A percentile compares a stretch with the other conserved stretches of the same genome.
phyloP scores from a whole-genome alignment of 768 basidiomycete species.

The Hebeloma cylindrosporum region DNA sequence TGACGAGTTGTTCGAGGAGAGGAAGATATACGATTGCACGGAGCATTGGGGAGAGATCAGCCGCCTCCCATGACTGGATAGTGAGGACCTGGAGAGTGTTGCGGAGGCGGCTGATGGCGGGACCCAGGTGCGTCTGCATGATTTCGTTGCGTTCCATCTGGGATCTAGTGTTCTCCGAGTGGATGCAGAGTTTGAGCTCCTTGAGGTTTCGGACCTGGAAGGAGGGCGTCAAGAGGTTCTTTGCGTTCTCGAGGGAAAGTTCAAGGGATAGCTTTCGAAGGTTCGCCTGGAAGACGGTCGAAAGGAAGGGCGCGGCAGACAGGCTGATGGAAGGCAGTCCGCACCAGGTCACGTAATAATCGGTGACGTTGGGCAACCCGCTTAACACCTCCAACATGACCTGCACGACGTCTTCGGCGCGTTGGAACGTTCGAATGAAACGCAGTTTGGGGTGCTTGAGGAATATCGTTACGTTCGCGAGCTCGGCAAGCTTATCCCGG shows the following conservation, averaged over 20 bases:
- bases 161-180: conserved; percentile 33
- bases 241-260: conserved; percentile 43
- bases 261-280: conserved; percentile 44
- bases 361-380: conserved; percentile 44
- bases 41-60: conserved; percentile 45
- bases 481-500: conserved; percentile 30
- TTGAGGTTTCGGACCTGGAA: conserved; percentile 33
- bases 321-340: conserved; percentile 35
- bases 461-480: conserved; percentile 33
- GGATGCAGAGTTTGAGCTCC: conserved; percentile 44
- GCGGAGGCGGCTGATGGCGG: conserved; percentile 36
- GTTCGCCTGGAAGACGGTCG: conserved; percentile 34
- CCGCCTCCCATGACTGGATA: conserved; percentile 44
- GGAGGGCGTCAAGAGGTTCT: conserved; percentile 32
- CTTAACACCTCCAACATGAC: conserved; percentile 43
- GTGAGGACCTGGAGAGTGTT: conserved; percentile 37
- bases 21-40: conserved; percentile 32
- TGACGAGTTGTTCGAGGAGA: conserved; percentile 33
- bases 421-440: conserved; percentile 29
- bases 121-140: conserved; percentile 38
- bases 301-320: conserved; percentile 30
- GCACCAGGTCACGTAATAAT: conserved; percentile 52
- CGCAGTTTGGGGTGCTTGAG: conserved; percentile 28
- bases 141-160: conserved; percentile 28
- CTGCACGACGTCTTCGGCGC: conserved; percentile 39